Conservation (phyloP, 495 filamentous ascomycete genomes). For the Apodospora peruviana region DNA sequence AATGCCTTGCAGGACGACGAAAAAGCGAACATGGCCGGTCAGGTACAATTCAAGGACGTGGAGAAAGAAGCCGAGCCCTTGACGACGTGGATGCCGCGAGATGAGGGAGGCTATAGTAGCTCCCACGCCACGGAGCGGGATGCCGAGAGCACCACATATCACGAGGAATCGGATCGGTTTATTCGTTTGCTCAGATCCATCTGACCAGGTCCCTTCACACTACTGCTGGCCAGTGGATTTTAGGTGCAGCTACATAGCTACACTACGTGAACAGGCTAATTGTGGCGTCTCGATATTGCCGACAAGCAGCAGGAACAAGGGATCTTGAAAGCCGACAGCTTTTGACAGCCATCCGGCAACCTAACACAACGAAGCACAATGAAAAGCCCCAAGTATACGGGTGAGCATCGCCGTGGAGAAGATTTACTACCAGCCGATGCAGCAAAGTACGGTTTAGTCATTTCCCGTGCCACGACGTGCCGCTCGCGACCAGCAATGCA, state of each 20-base stretch:
- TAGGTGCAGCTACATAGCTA: neutral
- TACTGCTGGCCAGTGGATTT: too few species aligned
- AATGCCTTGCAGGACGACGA: too few species aligned
- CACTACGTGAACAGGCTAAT: constrained; percentile 27
- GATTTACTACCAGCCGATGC: constrained; percentile 9
- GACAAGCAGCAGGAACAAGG: neutral
- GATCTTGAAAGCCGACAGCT: too few species aligned
- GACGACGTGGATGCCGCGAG: too few species aligned
- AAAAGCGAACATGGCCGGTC: too few species aligned
- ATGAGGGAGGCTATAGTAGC: too few species aligned
- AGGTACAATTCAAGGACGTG: too few species aligned
- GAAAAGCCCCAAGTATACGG: too few species aligned
- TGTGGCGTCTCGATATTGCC: constrained; percentile 19
- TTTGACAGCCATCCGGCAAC: neutral
- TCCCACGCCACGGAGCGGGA: constrained; percentile 23
- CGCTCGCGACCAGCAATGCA: constrained; percentile 16
- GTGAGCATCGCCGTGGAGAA: neutral
- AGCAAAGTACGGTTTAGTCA: constrained; percentile 13
- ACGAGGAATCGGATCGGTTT: neutral
- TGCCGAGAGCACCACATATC: constrained; percentile 14
- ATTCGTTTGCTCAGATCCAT: neutral
- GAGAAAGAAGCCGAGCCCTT: too few species aligned
- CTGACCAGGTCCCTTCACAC: constrained; percentile 6
- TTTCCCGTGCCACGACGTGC: constrained; percentile 15
- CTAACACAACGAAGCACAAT: too few species aligned